A percentile compares a stretch with the other conserved stretches of the same genome.
Evolutionary conservation across 352 stramenopile species (phyloP).

Genomic region (Phytophthora aleatoria): DNA sequence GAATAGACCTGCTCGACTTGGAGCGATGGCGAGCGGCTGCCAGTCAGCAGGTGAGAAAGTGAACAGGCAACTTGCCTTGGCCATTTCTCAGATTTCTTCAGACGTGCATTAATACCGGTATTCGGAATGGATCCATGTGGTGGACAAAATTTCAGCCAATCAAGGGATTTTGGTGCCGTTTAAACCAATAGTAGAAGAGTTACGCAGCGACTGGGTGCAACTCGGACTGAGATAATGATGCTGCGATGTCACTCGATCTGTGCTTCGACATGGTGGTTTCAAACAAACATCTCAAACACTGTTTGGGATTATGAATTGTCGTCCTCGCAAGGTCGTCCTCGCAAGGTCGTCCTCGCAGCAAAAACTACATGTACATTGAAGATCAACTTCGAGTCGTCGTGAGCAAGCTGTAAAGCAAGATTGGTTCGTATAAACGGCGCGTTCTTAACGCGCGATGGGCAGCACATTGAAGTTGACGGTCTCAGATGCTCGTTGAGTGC

Average conservation of each 20-base stretch:
- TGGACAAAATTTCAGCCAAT: neutral
- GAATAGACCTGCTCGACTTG: constrained; percentile 2
- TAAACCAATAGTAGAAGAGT: neutral
- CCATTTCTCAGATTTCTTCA: constrained; percentile 25
- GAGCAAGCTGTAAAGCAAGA: too few species aligned
- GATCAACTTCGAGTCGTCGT: too few species aligned
- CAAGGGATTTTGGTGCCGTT: too few species aligned
- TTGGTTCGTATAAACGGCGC: neutral
- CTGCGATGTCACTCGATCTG: neutral
- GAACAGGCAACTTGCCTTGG: neutral
- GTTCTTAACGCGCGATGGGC: constrained; percentile 13
- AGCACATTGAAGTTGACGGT: constrained; percentile 18
- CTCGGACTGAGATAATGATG: constrained; percentile 17
- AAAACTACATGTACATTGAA: too few species aligned
- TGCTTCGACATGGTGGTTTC: too few species aligned
- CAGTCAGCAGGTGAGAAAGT: constrained; percentile 15
- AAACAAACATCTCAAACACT: too few species aligned
- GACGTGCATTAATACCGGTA: too few species aligned
- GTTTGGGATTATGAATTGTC: too few species aligned
- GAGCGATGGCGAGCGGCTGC: constrained; percentile 19
- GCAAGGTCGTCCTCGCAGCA: too few species aligned
- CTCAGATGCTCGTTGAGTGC: neutral
- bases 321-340: too few species aligned
- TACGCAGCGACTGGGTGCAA: neutral
- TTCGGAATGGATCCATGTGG: neutral